Evolutionary conservation across 352 stramenopile genomes (phyloP).

Genomic region (Phytophthora syringae): DNA sequence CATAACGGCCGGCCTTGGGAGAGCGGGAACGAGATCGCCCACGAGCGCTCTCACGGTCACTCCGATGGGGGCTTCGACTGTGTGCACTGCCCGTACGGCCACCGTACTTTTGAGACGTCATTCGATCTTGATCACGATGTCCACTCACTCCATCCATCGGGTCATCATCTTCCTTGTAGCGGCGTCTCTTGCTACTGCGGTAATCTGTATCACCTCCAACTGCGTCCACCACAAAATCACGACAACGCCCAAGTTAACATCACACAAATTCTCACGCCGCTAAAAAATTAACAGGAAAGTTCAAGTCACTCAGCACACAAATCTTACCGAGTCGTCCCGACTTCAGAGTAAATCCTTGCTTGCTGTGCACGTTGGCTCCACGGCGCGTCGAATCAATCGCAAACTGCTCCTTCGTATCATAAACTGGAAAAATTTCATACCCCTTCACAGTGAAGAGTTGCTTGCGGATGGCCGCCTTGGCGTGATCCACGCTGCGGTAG

Average conservation of each 20-base stretch:
- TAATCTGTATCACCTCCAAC: slow-evolving; percentile 40
- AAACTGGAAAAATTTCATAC: slow-evolving; percentile 68
- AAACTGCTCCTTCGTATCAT: slow-evolving; percentile 73
- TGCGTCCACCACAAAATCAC: slow-evolving; percentile 23
- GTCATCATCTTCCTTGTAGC: slow-evolving; percentile 34
- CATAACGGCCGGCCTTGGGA: slow-evolving; percentile 23
- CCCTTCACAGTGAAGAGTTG: slow-evolving; percentile 53
- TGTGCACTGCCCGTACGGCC: slow-evolving; percentile 24
- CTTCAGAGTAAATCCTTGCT: slow-evolving; percentile 61
- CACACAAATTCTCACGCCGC: slow-evolving; percentile 27
- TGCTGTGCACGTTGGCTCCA: slow-evolving; percentile 29
- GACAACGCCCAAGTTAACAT: slow-evolving; percentile 23
- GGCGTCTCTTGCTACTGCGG: slow-evolving; percentile 27
- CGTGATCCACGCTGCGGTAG: slow-evolving; percentile 57
- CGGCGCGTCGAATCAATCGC: slow-evolving; percentile 53
- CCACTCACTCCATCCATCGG: slow-evolving; percentile 20
- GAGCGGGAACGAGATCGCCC: slow-evolving; percentile 44
- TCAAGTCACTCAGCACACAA: slow-evolving; percentile 17
- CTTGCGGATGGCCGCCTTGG: slow-evolving; percentile 65
- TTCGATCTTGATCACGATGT: slow-evolving; percentile 28
- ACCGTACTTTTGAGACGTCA: slow-evolving; percentile 33
- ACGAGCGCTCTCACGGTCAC: slow-evolving; percentile 29
- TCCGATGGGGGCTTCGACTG: slow-evolving; percentile 35
- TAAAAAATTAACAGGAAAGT: slow-evolving; percentile 21
- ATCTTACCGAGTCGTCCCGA: slow-evolving; percentile 60